phyloP scores from a whole-genome alignment of 768 basidiomycete species.

The Suillus subaureus region DNA sequence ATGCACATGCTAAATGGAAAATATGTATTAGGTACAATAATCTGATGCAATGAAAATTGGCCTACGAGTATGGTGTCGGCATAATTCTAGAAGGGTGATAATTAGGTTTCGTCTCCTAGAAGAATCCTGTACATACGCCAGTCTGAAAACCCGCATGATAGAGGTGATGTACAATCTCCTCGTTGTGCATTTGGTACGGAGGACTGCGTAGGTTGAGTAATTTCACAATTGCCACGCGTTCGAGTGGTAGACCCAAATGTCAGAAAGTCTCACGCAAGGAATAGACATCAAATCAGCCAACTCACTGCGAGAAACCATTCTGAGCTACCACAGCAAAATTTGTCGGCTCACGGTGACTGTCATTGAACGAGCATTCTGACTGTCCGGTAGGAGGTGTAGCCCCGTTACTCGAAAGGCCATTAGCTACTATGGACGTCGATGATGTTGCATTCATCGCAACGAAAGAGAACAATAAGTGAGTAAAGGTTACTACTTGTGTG shows the following conservation, averaged over 20 bases:
- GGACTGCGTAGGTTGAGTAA: constrained; percentile 26
- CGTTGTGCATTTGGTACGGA: constrained; percentile 67
- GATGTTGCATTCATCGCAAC: constrained; percentile 26
- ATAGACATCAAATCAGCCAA: constrained; percentile 16
- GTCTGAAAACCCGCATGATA: constrained; percentile 82
- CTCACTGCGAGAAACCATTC: constrained; percentile 68
- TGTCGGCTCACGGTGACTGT: constrained; percentile 28
- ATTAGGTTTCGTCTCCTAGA: constrained; percentile 12
- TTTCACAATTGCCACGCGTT: constrained; percentile 14
- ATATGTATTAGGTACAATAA: constrained; percentile 12
- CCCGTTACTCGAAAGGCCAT: constrained; percentile 52
- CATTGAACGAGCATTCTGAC: constrained; percentile 41
- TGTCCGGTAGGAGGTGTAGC: constrained; percentile 38
- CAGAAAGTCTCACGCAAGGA: constrained; percentile 11
- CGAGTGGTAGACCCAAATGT: constrained; percentile 8
- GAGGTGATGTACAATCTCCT: constrained; percentile 76
- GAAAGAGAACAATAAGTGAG: not conserved
- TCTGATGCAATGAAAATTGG: constrained; percentile 18
- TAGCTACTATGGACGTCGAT: constrained; percentile 36
- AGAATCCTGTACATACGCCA: constrained; percentile 57
- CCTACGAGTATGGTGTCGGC: constrained; percentile 79
- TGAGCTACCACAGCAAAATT: constrained; percentile 39
- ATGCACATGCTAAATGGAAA: constrained; percentile 61
- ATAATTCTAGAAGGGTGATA: constrained; percentile 59
- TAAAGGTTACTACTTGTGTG: not conserved